Conservation (phyloP, 129 eudicot species). For the Apium graveolens region DNA sequence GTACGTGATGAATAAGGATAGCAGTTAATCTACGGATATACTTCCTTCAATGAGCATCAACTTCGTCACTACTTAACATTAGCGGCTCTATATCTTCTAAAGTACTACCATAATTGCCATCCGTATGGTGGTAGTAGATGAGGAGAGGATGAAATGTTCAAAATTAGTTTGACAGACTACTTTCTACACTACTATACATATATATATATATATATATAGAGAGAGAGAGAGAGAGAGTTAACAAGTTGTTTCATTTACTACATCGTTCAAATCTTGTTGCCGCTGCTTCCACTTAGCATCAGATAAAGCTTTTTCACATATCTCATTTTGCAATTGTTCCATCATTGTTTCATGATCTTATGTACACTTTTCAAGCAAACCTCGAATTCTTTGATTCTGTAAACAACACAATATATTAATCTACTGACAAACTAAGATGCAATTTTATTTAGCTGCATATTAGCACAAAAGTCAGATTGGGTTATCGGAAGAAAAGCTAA, state of each 20-base stretch:
- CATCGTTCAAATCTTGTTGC: conserved; percentile 48
- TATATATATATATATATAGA: too few species aligned
- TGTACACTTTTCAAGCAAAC: conserved; percentile 88
- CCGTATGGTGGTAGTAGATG: too few species aligned
- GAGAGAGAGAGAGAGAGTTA: too few species aligned
- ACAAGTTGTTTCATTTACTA: conserved; percentile 36
- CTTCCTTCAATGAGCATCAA: conserved; percentile 76
- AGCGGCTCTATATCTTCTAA: too few species aligned
- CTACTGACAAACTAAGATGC: too few species aligned
- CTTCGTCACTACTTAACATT: conserved; percentile 64
- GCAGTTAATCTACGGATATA: conserved; percentile 83
- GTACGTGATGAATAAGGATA: conserved; percentile 81
- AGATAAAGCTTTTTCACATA: conserved; percentile 60
- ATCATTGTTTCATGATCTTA: conserved; percentile 78
- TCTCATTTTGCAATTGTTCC: conserved; percentile 75
- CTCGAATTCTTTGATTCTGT: conserved; percentile 80
- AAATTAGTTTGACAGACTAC: neutral
- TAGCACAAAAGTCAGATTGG: neutral
- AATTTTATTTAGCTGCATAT: too few species aligned
- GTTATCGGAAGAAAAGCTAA: neutral
- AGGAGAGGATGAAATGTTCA: conserved; percentile 9
- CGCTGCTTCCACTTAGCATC: conserved; percentile 94
- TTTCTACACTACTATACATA: neutral
- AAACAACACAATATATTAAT: too few species aligned
- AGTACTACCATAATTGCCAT: conserved; percentile 33